Base-by-base conservation (phyloP, 2,329 filamentous ascomycete genomes). In the Aureobasidium subglaciale region DNA sequence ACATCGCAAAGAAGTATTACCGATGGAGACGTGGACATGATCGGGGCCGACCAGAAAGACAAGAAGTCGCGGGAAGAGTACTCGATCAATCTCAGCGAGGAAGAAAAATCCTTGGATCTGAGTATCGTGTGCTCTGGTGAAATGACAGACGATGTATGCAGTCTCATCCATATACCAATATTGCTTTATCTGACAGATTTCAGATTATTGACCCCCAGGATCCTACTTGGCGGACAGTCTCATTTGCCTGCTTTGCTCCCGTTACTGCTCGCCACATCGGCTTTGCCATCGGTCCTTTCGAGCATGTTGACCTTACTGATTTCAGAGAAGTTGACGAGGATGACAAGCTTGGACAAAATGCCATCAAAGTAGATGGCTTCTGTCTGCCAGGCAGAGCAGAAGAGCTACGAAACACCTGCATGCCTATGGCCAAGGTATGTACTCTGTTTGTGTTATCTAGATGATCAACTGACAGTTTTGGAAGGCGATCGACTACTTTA, bases 261-360 rank as follows among this genome's bases (percentile, higher is more conserved):
- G 83, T 93, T 8, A 85, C 90, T 1, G 86, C 92, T 1, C 87
- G 91, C 59, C 92, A 97, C 67, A 85, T 99, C 60, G 92, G 91
- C 4, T 96, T 99, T 69, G 88, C 90, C 2, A 82, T 97, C 56
- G 93, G 95, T 0, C 93, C 95, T 0, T 99, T 99, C 67, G 90
- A 97, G 70, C 87, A 92, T 62, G 85, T 97, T 53, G 89, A 96
- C 66, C 77, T 99, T 5, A 87, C 89, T 2, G 88, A 92, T 63
- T 96, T 89, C 64, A 85, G 95, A 49, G 89, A 91, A 42, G 89
- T 90, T 59, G 90, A 95, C 62, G 89, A 96, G 61, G 91, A 96
- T 65, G 90, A 95, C 63, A 90, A 91, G 68, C 81, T 99, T 55
- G 90, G 90, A 3, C 84, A 87, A 61, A 95, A 90, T 65, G 90